Evolutionary conservation across 148 eudicot species (phyloP), one percentile per base, ranked within the genome.

Genomic region (Amaranthus hypochondriacus): DNA sequence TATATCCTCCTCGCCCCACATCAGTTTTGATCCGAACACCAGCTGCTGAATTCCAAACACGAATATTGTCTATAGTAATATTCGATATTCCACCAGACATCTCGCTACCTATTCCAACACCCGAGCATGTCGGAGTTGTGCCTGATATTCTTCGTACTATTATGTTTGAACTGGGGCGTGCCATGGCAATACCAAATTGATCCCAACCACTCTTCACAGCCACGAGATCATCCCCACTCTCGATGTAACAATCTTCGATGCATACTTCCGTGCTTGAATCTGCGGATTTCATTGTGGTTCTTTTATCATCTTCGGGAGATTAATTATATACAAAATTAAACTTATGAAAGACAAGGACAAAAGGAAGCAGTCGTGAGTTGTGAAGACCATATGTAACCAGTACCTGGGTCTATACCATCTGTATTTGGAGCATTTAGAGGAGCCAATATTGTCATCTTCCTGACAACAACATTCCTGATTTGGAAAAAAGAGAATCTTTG

Each of bases 181-280:
- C 88, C 87, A 87, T 82, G 10, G 74, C 71, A 39, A 89, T 92
- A 12, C 99, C 99, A 64, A 86, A 92, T 51, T 95, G 92, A 73
- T 95, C 99, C 99, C 99, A 92, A 9, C 99, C 97, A 6, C 97
- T 92, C 81, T 95, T 95, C 58, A 96, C 72, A 10, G 99, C 96
- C 54, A 96, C 91, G 15, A 96, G 94, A 81, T 96, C 99, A 72
- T 96, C 99, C 73, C 97, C 99, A 12, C 99, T 92, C 84, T 92
- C 99, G n/a, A 96, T 90, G 76, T 90, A 96, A 75, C 97, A 92
- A 74, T 92, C 99, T 75, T 92, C 97, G 14, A 96, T 89, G 82
- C 99, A 96, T 21, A 92, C 91, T 62, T 96, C 83, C 1, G 78
- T 82, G 83, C 99, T 86, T 54, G 97, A 95, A 87, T 95, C 96